These are phyloP conservation scores for Mariannaea sp. DNA, from an alignment of 2,329 filamentous ascomycete species.

Conservation along the genomic window DNA sequence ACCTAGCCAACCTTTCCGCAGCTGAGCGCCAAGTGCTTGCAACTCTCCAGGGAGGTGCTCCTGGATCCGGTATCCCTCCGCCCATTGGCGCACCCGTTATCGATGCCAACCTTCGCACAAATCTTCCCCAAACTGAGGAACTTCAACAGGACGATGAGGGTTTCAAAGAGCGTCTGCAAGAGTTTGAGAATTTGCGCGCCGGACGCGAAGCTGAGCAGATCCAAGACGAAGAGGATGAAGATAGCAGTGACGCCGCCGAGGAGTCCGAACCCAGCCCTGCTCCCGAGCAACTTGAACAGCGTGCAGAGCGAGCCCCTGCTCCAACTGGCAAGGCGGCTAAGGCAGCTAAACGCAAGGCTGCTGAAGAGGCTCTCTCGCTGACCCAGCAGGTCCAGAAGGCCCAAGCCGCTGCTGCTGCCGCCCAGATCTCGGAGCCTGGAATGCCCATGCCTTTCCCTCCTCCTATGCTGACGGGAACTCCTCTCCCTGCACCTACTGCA, in stretches of 20 bases:
- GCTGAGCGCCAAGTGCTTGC: constrained; percentile 60
- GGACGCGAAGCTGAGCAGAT: constrained; percentile 65
- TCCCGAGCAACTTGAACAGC: constrained; percentile 22
- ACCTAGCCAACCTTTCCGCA: constrained; percentile 67
- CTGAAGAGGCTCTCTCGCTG: constrained; percentile 62
- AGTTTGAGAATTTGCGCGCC: constrained; percentile 81
- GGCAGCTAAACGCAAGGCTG: constrained; percentile 41
- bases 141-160: constrained; percentile 61
- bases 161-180: constrained; percentile 73
- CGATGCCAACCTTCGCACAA: constrained; percentile 47
- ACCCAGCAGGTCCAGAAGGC: constrained; percentile 87
- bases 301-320: constrained; percentile 17
- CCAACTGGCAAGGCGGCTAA: constrained; percentile 36
- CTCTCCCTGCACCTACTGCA: constrained; percentile 85
- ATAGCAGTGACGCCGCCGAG: constrained; percentile 30
- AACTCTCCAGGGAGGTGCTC: constrained; percentile 37
- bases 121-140: constrained; percentile 56
- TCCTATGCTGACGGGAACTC: constrained; percentile 68
- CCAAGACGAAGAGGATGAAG: constrained; percentile 45
- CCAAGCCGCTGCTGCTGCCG: constrained; percentile 51
- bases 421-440: constrained; percentile 58
- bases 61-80: constrained; percentile 41
- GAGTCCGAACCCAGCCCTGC: constrained; percentile 17
- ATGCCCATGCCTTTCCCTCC: constrained; percentile 80
- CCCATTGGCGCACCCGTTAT: constrained; percentile 43